Evolutionary conservation across 305 asterid genomes (phyloP).

Genomic region (Ajuga reptans): DNA sequence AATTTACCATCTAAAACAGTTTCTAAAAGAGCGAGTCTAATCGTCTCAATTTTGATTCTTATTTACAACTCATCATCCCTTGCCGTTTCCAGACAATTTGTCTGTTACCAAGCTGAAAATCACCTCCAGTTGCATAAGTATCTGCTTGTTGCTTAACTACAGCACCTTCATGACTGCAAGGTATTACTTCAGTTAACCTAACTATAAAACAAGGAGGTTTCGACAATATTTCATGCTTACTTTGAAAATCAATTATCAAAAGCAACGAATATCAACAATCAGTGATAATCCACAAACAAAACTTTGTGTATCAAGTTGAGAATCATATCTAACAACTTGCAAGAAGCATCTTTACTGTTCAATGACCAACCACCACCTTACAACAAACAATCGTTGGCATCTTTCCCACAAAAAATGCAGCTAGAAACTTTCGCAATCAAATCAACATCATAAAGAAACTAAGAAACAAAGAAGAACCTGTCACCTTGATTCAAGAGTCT

Average conservation of each 20-base stretch:
- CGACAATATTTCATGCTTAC: not conserved
- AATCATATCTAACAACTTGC: not conserved
- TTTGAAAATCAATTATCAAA: not conserved
- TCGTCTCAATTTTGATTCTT: not conserved
- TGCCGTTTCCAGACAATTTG: too few species aligned
- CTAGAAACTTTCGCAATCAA: slow-evolving; percentile 12
- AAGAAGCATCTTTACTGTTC: not conserved
- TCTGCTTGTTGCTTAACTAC: not conserved
- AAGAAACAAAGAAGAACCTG: not conserved
- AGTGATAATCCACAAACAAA: not conserved
- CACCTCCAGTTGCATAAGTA: too few species aligned
- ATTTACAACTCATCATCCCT: too few species aligned
- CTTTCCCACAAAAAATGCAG: slow-evolving; percentile 15
- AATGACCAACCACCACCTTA: not conserved
- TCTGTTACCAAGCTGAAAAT: too few species aligned
- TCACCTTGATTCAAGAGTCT: slow-evolving; percentile 76
- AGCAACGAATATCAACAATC: not conserved
- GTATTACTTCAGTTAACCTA: not conserved
- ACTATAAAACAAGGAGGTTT: not conserved
- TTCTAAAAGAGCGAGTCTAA: not conserved
- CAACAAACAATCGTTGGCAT: not conserved
- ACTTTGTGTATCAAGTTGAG: not conserved
- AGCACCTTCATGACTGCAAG: not conserved
- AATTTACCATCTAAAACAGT: too few species aligned
- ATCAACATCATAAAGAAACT: slow-evolving; percentile 24